phyloP scores from a whole-genome alignment of 2,329 filamentous ascomycete species.

The Aspergillus fumigatus region DNA sequence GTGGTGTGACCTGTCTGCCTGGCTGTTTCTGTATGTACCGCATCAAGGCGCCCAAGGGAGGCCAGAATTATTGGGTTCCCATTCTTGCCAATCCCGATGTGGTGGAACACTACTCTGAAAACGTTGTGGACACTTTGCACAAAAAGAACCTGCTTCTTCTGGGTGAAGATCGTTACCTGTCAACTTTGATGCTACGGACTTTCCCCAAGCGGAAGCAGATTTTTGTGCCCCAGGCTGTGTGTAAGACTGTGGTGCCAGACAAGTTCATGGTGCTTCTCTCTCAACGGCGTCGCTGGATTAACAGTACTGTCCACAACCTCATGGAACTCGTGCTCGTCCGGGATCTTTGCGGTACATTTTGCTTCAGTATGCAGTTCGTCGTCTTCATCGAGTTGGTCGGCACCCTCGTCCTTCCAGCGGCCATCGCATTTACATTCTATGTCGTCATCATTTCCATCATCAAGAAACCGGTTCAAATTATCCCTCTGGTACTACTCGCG shows the following conservation, averaged over 20 bases:
- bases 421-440: constrained; percentile 96
- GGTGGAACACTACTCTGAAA: constrained; percentile 98
- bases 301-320: constrained; percentile 96
- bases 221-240: constrained; percentile 96
- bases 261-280: constrained; percentile 88
- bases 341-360: constrained; percentile 97
- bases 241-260: constrained; percentile 96
- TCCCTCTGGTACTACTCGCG: constrained; percentile 81
- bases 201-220: constrained; percentile 99
- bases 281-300: constrained; percentile 96
- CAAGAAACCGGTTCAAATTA: constrained; percentile 70
- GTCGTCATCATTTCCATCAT: constrained; percentile 86
- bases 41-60: constrained; percentile 97
- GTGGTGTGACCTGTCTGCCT: constrained; percentile 96
- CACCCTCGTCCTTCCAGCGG: constrained; percentile 89
- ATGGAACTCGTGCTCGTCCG: constrained; percentile 96
- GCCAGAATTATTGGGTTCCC: constrained; percentile 98
- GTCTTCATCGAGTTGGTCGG: constrained; percentile 93
- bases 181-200: constrained; percentile 95
- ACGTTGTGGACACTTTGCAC: constrained; percentile 96
- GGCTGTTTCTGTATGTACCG: constrained; percentile 99
- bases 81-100: constrained; percentile 98
- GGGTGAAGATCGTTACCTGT: constrained; percentile 91
- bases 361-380: constrained; percentile 99
- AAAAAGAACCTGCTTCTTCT: constrained; percentile 92